Base-by-base conservation (phyloP, 306 rosid species). In the Sicyos baderoa region DNA sequence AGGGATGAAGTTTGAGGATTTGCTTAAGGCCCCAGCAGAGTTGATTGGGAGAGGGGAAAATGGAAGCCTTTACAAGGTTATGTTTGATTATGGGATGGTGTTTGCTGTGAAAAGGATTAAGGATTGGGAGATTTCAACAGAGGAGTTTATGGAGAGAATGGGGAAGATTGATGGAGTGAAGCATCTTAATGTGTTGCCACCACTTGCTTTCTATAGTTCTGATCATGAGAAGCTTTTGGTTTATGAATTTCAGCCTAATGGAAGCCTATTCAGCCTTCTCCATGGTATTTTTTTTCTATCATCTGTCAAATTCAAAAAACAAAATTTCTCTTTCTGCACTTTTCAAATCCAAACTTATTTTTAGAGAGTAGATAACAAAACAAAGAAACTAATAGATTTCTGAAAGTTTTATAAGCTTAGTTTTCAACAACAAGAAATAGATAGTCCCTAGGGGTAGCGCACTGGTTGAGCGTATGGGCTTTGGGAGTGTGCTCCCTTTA, bases 181-280 rank as follows among this genome's bases (percentile, higher is more conserved):
- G 77, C 91, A 86, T 65, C 80, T 83, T 59, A 59, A 72, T 81
- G 80, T 87, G 2, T 67, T 92, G 19, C 72, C 91, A 51, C 82
- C 87, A 69, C 80, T 92, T 77, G 96, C 93, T 48, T 92, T 87
- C 75, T 92, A 86, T 75, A 75, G 78, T 52, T 86, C 93, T 58
- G 82, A 75, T 73, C 83, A 86, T 65, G 95, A 92, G 75, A 89
- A 86, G 84, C 96, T 92, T 75, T 74, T 92, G 84, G 91, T 89
- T 58, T 87, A 92, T 80, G 93, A 87, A 50, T 89, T 75, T 81
- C 91, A 86, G 71, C 80, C 79, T 4, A 86, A 87, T 74, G 93
- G 88, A 66, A 89, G 95, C 72, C 78, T 89, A n/a, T 86, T 92
- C 82, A 85, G 57, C 60, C 84, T 81, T 76, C 78, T 87, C 22